Percentiles rank a stretch among this genome's conserved stretches.
phyloP scores from a whole-genome alignment of 805 yeast species.

The Kluyveromyces siamensis region DNA sequence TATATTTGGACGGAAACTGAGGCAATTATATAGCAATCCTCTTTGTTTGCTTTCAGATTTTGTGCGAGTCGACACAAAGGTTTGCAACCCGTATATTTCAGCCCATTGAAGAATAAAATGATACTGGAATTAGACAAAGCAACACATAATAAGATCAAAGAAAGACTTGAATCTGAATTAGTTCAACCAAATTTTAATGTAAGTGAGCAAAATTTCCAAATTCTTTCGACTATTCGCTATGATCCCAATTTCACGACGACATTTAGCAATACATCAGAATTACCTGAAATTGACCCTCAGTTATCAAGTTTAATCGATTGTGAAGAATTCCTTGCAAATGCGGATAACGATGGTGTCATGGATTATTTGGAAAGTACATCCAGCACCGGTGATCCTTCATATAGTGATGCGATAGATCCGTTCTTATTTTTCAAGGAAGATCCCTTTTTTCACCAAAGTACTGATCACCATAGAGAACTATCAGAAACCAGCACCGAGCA shows the following conservation, averaged over 20 bases:
- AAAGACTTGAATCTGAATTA: conserved; percentile 5
- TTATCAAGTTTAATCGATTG: conserved; percentile 3
- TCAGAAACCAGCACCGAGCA: neutral
- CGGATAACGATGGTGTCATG: conserved; percentile 12
- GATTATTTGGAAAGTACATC: conserved; percentile 13
- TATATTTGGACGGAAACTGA: too few species aligned
- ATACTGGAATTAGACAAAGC: neutral
- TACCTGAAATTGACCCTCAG: conserved; percentile 14
- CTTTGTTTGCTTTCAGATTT: too few species aligned
- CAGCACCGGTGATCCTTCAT: conserved; percentile 4
- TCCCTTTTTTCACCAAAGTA: conserved; percentile 1
- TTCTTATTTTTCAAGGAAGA: conserved; percentile 5
- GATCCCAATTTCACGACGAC: conserved; percentile 45
- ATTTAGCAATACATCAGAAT: neutral
- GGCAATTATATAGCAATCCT: too few species aligned
- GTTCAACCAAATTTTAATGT: conserved; percentile 11
- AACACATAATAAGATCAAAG: neutral
- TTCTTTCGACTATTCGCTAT: conserved; percentile 66
- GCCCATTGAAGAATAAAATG: neutral
- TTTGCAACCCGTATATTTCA: neutral
- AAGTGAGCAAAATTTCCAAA: conserved; percentile 34
- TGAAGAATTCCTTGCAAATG: conserved; percentile 1
- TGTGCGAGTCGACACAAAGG: too few species aligned
- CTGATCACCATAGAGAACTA: neutral
- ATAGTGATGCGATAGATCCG: conserved; percentile 6